Percentiles rank a stretch among this genome's conserved stretches.
phyloP scores from a whole-genome alignment of 1,284 basidiomycete genomes.

The Ceratorhiza oryzae-sativae region DNA sequence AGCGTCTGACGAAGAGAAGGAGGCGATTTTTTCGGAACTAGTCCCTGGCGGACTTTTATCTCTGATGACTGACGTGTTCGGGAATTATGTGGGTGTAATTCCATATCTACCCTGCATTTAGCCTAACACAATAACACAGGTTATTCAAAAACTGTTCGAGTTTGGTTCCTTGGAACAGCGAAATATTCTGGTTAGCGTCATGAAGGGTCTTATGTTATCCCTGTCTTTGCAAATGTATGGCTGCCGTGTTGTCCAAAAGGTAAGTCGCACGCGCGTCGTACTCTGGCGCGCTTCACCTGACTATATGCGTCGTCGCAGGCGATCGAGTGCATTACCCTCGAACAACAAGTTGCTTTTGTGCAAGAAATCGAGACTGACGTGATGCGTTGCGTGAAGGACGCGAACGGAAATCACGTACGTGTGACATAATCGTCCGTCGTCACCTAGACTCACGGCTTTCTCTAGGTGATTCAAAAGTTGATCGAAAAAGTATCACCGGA shows the following conservation, averaged over 20 bases:
- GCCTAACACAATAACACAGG: conserved; percentile 56
- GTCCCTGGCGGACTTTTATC: conserved; percentile 76
- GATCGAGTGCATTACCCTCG: conserved; percentile 80
- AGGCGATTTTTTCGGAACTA: conserved; percentile 90
- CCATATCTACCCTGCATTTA: neutral
- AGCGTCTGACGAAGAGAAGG: conserved; percentile 78
- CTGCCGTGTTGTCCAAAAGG: conserved; percentile 91
- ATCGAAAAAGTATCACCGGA: conserved; percentile 82
- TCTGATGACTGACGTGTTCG: conserved; percentile 94
- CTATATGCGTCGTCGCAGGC: conserved; percentile 59
- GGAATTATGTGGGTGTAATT: conserved; percentile 83
- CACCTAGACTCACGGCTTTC: conserved; percentile 12
- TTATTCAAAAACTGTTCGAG: conserved; percentile 95
- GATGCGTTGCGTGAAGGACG: conserved; percentile 87
- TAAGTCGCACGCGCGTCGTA: conserved; percentile 46
- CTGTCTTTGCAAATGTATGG: conserved; percentile 96
- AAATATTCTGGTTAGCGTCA: conserved; percentile 70
- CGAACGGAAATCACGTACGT: conserved; percentile 93
- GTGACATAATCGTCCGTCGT: neutral
- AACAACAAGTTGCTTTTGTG: conserved; percentile 79
- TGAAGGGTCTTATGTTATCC: conserved; percentile 81
- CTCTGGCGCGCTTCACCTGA: neutral
- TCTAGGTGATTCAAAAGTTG: conserved; percentile 80
- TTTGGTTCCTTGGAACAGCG: conserved; percentile 83
- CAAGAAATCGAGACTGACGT: conserved; percentile 84